phyloP scores from a whole-genome alignment of 768 basidiomycete species.

The Tulasnella sp. region DNA sequence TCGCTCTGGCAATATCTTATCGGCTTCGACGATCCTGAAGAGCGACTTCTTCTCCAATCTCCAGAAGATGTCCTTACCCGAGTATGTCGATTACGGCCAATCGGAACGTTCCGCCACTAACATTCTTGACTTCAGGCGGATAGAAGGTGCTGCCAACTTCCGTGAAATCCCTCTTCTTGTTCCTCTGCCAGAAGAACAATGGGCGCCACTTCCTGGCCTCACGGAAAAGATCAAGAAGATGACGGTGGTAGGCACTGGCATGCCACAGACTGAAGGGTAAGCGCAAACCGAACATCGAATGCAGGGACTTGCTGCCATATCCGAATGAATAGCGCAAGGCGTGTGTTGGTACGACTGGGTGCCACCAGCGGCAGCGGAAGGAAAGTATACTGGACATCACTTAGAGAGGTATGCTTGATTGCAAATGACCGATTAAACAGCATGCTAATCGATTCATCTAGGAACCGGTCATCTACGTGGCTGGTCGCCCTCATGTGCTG shows the following conservation, averaged over 20 bases:
- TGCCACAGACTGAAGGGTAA: constrained; percentile 89
- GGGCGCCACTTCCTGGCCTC: constrained; percentile 15
- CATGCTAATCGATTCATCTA: constrained; percentile 23
- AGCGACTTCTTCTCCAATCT: constrained; percentile 88
- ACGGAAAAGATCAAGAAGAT: constrained; percentile 9
- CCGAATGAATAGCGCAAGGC: constrained; percentile 44
- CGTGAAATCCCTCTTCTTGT: constrained; percentile 55
- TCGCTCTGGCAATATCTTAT: constrained; percentile 75
- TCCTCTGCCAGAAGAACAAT: neutral
- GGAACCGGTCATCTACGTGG: constrained; percentile 90
- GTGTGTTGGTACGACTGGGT: constrained; percentile 65
- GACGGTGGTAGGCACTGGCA: constrained; percentile 49
- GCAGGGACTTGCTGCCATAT: neutral
- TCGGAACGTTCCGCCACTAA: neutral
- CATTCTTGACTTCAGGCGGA: constrained; percentile 35
- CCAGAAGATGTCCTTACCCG: constrained; percentile 93
- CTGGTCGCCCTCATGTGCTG: constrained; percentile 80
- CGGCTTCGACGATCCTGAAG: constrained; percentile 88
- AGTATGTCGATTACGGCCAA: constrained; percentile 39
- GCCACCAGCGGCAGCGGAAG: constrained; percentile 70
- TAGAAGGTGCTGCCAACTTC: constrained; percentile 93
- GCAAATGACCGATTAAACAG: constrained; percentile 6
- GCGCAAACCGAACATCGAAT: constrained; percentile 13
- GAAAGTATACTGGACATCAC: constrained; percentile 83
- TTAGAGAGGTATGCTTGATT: constrained; percentile 59